Percentiles rank a stretch among this genome's conserved stretches.
phyloP scores from a whole-genome alignment of 805 yeast genomes.

The Debaryomyces hansenii region DNA sequence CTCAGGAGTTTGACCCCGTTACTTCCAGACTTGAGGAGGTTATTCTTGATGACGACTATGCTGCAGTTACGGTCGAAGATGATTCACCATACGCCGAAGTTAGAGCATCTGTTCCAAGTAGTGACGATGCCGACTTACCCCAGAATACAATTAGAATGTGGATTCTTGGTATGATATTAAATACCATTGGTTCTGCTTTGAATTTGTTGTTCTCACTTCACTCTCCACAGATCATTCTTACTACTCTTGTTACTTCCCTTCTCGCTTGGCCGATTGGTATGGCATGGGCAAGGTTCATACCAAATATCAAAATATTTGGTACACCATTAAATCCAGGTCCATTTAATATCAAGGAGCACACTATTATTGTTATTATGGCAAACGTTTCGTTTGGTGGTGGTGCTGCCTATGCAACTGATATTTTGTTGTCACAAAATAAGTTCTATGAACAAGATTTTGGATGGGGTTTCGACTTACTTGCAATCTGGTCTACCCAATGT shows the following conservation, averaged over 20 bases:
- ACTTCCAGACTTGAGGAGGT: slow-evolving; percentile 24
- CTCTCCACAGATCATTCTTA: slow-evolving; percentile 51
- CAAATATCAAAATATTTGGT: slow-evolving; percentile 32
- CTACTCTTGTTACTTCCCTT: slow-evolving; percentile 56
- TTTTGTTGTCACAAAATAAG: slow-evolving; percentile 49
- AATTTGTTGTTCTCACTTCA: slow-evolving; percentile 61
- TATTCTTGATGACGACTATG: slow-evolving; percentile 32
- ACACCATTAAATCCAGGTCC: slow-evolving; percentile 56
- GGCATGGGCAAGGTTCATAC: slow-evolving; percentile 40
- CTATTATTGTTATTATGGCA: slow-evolving; percentile 53
- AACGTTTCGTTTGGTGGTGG: slow-evolving; percentile 38
- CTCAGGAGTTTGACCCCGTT: slow-evolving; percentile 34
- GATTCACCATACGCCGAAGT: slow-evolving; percentile 65
- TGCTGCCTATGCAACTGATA: slow-evolving; percentile 59
- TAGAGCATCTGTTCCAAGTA: slow-evolving; percentile 56
- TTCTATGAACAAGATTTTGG: slow-evolving; percentile 35
- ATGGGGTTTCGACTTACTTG: slow-evolving; percentile 8
- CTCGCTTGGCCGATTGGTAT: slow-evolving; percentile 62
- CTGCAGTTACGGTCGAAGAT: slow-evolving; percentile 42
- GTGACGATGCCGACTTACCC: slow-evolving; percentile 49
- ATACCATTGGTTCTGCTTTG: slow-evolving; percentile 57
- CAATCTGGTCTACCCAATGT: slow-evolving; percentile 49
- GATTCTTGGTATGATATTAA: slow-evolving; percentile 49
- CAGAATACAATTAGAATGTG: slow-evolving; percentile 58
- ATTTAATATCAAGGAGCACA: slow-evolving; percentile 65